Percentiles rank a stretch among this genome's conserved stretches.
Conservation (phyloP, 306 rosid genomes). For the Dicorynia guianensis region DNA sequence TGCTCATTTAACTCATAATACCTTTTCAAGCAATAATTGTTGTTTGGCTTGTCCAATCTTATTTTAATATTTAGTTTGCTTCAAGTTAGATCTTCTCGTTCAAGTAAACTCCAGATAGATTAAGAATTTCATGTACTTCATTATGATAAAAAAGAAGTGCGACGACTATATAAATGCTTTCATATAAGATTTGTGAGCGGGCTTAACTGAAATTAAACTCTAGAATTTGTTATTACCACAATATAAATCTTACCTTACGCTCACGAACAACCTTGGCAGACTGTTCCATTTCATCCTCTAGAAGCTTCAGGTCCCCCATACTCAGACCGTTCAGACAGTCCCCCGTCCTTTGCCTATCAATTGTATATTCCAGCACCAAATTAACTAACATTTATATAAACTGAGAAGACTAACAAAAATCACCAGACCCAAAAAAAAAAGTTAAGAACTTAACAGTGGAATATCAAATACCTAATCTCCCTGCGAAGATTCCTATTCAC, state of each 20-base stretch:
- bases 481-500: constrained; percentile 67
- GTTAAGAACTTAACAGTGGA: not conserved
- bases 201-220: no score
- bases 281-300: constrained; percentile 71
- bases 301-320: constrained; percentile 60
- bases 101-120: no score
- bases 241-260: constrained; percentile 63
- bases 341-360: constrained; percentile 77
- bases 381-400: not conserved
- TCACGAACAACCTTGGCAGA: constrained; percentile 65
- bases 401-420: not conserved
- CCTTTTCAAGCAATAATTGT: no score
- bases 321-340: constrained; percentile 64
- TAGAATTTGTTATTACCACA: no score
- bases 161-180: no score
- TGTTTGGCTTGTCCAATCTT: no score
- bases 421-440: not conserved
- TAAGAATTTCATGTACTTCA: no score
- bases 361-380: not conserved
- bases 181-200: no score
- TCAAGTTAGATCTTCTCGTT: no score
- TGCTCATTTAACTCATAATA: no score
- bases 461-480: constrained; percentile 69
- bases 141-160: no score
- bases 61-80: no score